Conservation (phyloP, 2,329 filamentous ascomycete genomes). For the Pseudogymnoascus sp. region DNA sequence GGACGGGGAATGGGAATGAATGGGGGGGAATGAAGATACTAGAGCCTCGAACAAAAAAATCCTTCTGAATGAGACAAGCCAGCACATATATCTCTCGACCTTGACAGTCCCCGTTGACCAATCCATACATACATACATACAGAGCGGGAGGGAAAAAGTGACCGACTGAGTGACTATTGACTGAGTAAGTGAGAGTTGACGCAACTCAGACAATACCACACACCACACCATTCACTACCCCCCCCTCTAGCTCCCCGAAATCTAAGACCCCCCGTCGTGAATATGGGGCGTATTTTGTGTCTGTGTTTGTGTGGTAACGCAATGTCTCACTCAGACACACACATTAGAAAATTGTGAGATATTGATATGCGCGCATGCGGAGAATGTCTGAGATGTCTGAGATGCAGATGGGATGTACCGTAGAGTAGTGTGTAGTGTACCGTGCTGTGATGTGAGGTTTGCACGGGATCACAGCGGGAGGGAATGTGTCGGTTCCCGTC, state of each 20-base stretch:
- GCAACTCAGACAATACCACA: too few species aligned
- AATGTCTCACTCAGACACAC: not conserved
- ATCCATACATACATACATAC: not conserved
- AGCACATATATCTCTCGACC: not conserved
- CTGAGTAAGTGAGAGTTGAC: not conserved
- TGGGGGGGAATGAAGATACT: not conserved
- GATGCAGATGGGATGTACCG: not conserved
- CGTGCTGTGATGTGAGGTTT: not conserved
- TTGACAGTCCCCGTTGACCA: not conserved
- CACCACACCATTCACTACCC: too few species aligned
- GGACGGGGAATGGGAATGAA: not conserved
- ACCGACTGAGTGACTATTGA: not conserved
- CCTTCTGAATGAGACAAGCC: not conserved
- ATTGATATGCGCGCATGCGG: not conserved
- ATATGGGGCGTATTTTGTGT: not conserved
- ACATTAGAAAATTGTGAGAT: not conserved
- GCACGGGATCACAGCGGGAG: not conserved
- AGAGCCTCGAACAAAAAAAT: not conserved
- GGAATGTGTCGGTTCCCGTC: not conserved
- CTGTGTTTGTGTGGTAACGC: not conserved
- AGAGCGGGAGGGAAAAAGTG: not conserved
- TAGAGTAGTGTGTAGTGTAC: not conserved
- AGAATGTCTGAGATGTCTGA: not conserved
- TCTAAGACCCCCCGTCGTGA: not conserved
- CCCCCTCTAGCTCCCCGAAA: too few species aligned